Base-by-base conservation (phyloP, 1,284 basidiomycete species). In the Leccinum huronense region DNA sequence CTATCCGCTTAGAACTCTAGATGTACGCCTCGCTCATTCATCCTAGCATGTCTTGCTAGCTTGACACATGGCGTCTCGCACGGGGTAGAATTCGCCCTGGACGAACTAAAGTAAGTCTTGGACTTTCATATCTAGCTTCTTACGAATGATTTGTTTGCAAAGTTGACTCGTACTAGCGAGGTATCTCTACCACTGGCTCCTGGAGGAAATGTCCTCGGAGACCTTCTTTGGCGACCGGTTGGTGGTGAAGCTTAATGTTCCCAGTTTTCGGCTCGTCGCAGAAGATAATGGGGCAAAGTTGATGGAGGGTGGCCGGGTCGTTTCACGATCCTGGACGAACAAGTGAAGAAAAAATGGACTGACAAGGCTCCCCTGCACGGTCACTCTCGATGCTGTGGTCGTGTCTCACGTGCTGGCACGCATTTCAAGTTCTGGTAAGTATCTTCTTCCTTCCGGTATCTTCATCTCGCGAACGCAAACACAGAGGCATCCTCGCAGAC, bases 11-110 rank as follows among this genome's bases (percentile, higher is more conserved):
- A 16, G 79, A 82, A 1, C 71, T 90, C 61, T 80, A 83, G 16
- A 77, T 90, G 67, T 87, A 84, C 70, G 90, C 93, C 5, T 85
- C 89, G 0, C 73, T 95, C 48, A 76, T 94, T 19, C 80, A 83
- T 3, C 81, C 83, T 0, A 81, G 81, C 5, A 81, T 80, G 23
- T 27, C 23, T 27, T 14, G 69, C 67, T 2, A 67, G 70, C 6
- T 45, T 65, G 13, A 67, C 64, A 2, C 69, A 70, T 9, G 71
- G 69, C 1, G 51, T 70, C 34, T 56, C 57, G 0, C n/a, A 13
- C 6, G 71, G 65, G 11, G 62, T 40, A 3, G 63, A 66, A 14
- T 58, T 70, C 31, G 63, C 65, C n/a, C n/a, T 72, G 6, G 56
- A 27, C 14, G 31, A 63, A 3, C 38, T 9, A 16, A 55, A 10